Base-by-base conservation (phyloP, 2,329 filamentous ascomycete species). In the Beauveria sp. region DNA sequence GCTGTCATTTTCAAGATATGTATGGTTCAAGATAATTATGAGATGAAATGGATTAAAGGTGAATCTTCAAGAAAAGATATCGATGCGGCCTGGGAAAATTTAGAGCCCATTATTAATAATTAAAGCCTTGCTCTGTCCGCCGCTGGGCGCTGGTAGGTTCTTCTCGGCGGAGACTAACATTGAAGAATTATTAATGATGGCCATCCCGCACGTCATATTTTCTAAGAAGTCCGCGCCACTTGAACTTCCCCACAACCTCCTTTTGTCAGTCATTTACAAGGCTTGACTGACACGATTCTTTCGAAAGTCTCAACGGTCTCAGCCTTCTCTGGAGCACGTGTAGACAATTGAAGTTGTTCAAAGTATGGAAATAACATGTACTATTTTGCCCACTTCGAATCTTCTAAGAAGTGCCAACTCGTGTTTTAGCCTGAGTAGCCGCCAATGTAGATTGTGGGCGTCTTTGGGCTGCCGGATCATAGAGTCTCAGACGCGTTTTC, bases 1-100 rank as follows among this genome's bases (percentile, higher is more conserved):
- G 66, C 66, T 34, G 88, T 87, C 90, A 93, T 93, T 43, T 14
- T 51, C 3, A 14, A n/a, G 28, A 26, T 5, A 7, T 26, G 3
- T 1, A n/a, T 3, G 8, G 9, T 22, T 12, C 8, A n/a, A 30
- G 16, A 38, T 5, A 9, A 8, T 46, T 22, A 24, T 46, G 26
- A 20, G 6, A 3, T 16, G 30, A n/a, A 45, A 8, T 9, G 22
- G 12, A 38, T 14, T n/a, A n/a, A 46, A 22, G 16, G 24, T 4
- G 3, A 7, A 16, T 3, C 24, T 38, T 22, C 26, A 1, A 10
- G 8, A n/a, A 20, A 12, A 18, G 8, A n/a, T 22, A n/a, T 34
- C 18, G 8, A 16, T 38, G 12, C 12, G 34, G 3, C 42, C 24
- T 10, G 42, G 42, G 4, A 18, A 6, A 46, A 5, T 3, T 43